Evolutionary conservation across 140 eudicot species (phyloP), one percentile per base, ranked within the genome.

Genomic region (Stevia rebaudiana): DNA sequence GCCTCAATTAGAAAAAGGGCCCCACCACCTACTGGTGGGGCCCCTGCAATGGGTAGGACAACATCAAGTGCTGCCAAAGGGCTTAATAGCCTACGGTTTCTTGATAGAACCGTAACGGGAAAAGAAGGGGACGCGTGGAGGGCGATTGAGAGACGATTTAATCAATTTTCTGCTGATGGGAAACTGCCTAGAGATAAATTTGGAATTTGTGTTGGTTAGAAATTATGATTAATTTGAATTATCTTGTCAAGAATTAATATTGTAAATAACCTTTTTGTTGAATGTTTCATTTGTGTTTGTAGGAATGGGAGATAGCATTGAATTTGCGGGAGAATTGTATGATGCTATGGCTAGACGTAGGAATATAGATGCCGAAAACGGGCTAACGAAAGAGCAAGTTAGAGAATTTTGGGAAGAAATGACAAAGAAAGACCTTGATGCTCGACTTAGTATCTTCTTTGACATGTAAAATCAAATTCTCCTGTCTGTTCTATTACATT

Each of bases 291-390:
- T 67, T 49, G 25, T 49, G 17, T 58, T n/a, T 68, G 35, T 63
- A 94, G 98, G 98, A 51, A 87, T 91, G 87, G 80, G 84, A 65
- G 90, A 94, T 40, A 85, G 88, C 78, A 76, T 84, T 15, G 99
- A 94, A 44, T 94, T 94, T 67, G 87, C 97, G 2, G 82, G 72
- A 15, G 99, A 88, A 72, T 55, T 94, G 65, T 88, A 59, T 15
- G 90, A 88, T 58, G 84, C 98, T 25, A 76, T 92, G 87, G 89
- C 83, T 12, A 85, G 98, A 65, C 88, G 98, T 40, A 65, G 84
- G 76, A 42, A 65, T 11, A 44, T 94, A 21, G 52, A 69, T 39
- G 77, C 58, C 4, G 69, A 70, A 42, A 68, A 76, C 39, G 99
- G 95, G 65, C 81, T 94, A 35, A 81, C 71, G 6, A 17, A 64